phyloP scores from a whole-genome alignment of 1,284 basidiomycete species.

The Crepidotus sp. region DNA sequence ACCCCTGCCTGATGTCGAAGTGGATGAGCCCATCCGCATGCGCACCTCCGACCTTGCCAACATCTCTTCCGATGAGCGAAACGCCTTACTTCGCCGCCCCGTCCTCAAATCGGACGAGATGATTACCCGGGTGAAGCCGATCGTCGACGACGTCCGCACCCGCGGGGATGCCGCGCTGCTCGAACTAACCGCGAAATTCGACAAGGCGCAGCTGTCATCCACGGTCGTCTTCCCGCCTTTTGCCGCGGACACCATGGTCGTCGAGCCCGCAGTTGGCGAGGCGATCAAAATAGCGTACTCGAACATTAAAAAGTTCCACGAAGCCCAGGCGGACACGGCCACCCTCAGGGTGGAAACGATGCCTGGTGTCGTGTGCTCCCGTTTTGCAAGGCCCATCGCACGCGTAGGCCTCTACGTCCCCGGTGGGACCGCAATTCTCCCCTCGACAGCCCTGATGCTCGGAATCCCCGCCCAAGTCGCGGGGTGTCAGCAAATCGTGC shows the following conservation, averaged over 20 bases:
- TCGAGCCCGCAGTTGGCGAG: conserved; percentile 57
- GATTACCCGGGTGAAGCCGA: conserved; percentile 92
- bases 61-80: conserved; percentile 49
- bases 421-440: conserved; percentile 93
- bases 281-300: conserved; percentile 91
- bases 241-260: conserved; percentile 46
- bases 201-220: conserved; percentile 62
- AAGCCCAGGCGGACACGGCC: conserved; percentile 67
- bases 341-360: conserved; percentile 89
- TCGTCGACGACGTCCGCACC: conserved; percentile 80
- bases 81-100: conserved; percentile 77
- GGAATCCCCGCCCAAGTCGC: conserved; percentile 98
- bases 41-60: conserved; percentile 56
- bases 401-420: conserved; percentile 97
- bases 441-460: conserved; percentile 96
- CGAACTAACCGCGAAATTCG: conserved; percentile 90
- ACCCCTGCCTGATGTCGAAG: conserved; percentile 16
- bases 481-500: conserved; percentile 84
- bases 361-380: conserved; percentile 92
- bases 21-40: conserved; percentile 61
- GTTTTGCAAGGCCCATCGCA: conserved; percentile 90
- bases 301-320: conserved; percentile 90
- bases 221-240: conserved; percentile 65
- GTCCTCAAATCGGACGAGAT: conserved; percentile 91
- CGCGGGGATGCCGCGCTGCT: conserved; percentile 85